A percentile compares a stretch with the other conserved stretches of the same genome.
These are phyloP conservation scores for Podaxis mareebaensis DNA, from an alignment of 768 basidiomycete genomes.

Conservation along the genomic window DNA sequence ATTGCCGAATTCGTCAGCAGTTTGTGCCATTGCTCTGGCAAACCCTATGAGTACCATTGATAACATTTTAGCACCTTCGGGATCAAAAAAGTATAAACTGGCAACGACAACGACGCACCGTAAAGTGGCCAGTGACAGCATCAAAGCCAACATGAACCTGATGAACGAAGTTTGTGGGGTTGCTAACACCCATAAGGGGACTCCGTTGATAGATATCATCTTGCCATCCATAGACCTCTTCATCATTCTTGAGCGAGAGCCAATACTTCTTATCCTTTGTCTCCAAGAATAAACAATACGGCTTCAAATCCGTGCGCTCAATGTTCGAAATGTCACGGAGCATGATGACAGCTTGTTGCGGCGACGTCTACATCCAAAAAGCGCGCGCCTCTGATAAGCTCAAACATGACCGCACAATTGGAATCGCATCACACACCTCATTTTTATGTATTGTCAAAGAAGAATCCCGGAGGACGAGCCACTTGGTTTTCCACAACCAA, in stretches of 20 bases:
- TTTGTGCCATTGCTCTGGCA: slow-evolving; percentile 97
- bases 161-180: slow-evolving; percentile 97
- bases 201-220: slow-evolving; percentile 94
- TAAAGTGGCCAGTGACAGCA: slow-evolving; percentile 90
- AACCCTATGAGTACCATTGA: slow-evolving; percentile 53
- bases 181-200: slow-evolving; percentile 90
- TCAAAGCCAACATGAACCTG: slow-evolving; percentile 99
- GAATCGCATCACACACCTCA: slow-evolving; percentile 62
- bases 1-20: slow-evolving; percentile 97
- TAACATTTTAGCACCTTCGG: background rate
- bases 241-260: slow-evolving; percentile 86
- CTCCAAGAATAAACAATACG: slow-evolving; percentile 89
- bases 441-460: slow-evolving; percentile 84
- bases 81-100: background rate
- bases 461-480: slow-evolving; percentile 82
- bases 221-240: slow-evolving; percentile 98
- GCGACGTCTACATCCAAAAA: slow-evolving; percentile 42
- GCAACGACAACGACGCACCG: slow-evolving; percentile 50
- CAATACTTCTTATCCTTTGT: slow-evolving; percentile 81
- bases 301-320: slow-evolving; percentile 91
- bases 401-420: background rate
- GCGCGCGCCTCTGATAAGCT: slow-evolving; percentile 1
- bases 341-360: slow-evolving; percentile 59
- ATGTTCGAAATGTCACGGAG: slow-evolving; percentile 83
- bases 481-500: slow-evolving; percentile 91